Percentiles rank a stretch among this genome's conserved stretches.
phyloP scores from a whole-genome alignment of 768 basidiomycete genomes.

The Boletus rubroflammeus region DNA sequence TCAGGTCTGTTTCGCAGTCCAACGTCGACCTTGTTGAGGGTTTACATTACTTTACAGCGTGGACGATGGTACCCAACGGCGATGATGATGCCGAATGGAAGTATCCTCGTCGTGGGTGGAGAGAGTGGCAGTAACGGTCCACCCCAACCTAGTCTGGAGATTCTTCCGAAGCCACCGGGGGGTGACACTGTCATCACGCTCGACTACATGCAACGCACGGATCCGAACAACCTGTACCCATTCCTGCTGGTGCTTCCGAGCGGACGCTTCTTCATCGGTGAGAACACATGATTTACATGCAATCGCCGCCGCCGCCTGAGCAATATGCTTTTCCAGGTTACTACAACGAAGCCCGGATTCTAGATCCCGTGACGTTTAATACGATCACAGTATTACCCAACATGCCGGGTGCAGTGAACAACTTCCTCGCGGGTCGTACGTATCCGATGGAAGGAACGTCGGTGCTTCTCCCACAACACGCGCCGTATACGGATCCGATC shows the following conservation, averaged over 20 bases:
- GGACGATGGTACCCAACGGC: constrained; percentile 77
- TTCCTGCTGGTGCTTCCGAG: constrained; percentile 72
- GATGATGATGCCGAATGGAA: constrained; percentile 68
- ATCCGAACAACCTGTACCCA: constrained; percentile 80
- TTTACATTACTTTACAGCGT: constrained; percentile 33
- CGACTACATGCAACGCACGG: constrained; percentile 66
- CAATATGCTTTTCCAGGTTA: constrained; percentile 44
- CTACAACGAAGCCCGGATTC: constrained; percentile 77
- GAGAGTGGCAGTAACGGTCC: constrained; percentile 69
- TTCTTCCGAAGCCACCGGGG: constrained; percentile 63
- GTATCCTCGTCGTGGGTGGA: constrained; percentile 70
- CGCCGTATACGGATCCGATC: constrained; percentile 74
- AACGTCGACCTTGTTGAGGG: not conserved
- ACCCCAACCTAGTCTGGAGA: constrained; percentile 66
- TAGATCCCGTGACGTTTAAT: constrained; percentile 62
- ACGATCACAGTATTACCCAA: constrained; percentile 63
- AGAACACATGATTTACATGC: constrained; percentile 15
- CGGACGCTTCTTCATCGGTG: constrained; percentile 66
- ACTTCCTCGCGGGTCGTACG: constrained; percentile 68
- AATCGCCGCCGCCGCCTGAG: not conserved
- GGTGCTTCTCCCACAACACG: constrained; percentile 62
- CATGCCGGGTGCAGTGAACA: constrained; percentile 69
- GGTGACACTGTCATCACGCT: constrained; percentile 60
- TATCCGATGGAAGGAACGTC: constrained; percentile 76
- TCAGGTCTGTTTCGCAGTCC: constrained; percentile 43